These are phyloP conservation scores for Hypoxylon sp. DNA, from an alignment of 2,329 filamentous ascomycete species.

Conservation along the genomic window DNA sequence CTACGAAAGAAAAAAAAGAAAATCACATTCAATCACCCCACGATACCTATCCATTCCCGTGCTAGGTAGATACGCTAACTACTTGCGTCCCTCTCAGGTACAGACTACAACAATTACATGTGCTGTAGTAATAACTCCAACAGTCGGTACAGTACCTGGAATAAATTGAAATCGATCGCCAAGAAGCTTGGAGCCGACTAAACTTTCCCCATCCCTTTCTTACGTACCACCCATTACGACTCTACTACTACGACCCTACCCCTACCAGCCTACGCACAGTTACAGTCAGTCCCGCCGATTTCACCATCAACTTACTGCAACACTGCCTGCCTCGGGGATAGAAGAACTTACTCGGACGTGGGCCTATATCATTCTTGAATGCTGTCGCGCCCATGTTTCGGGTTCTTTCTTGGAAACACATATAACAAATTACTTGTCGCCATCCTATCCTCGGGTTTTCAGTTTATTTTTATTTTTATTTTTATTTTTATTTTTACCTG, in stretches of 20 bases:
- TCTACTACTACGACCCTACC: not conserved
- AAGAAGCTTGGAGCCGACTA: conserved; percentile 19
- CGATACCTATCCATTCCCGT: too few species aligned
- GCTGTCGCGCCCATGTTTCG: conserved; percentile 14
- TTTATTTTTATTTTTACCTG: too few species aligned
- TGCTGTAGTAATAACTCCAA: too few species aligned
- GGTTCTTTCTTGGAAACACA: conserved; percentile 5
- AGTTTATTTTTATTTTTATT: not conserved
- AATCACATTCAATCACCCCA: conserved; percentile 18
- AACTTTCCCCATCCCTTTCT: conserved; percentile 10
- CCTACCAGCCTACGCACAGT: not conserved
- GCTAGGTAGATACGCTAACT: too few species aligned
- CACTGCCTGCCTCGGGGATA: conserved; percentile 2
- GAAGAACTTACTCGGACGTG: conserved; percentile 12
- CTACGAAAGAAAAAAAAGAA: too few species aligned
- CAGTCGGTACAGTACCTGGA: too few species aligned
- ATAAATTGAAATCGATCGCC: conserved; percentile 27
- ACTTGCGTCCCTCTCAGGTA: too few species aligned
- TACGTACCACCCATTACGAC: too few species aligned
- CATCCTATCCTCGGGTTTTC: not conserved
- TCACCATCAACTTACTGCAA: conserved; percentile 9
- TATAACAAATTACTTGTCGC: conserved; percentile 6
- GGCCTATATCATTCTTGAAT: conserved; percentile 21
- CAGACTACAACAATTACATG: too few species aligned
- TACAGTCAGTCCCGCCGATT: not conserved